Evolutionary conservation across 2,329 filamentous ascomycete species (phyloP).

Genomic region (Nothophoma quercina): DNA sequence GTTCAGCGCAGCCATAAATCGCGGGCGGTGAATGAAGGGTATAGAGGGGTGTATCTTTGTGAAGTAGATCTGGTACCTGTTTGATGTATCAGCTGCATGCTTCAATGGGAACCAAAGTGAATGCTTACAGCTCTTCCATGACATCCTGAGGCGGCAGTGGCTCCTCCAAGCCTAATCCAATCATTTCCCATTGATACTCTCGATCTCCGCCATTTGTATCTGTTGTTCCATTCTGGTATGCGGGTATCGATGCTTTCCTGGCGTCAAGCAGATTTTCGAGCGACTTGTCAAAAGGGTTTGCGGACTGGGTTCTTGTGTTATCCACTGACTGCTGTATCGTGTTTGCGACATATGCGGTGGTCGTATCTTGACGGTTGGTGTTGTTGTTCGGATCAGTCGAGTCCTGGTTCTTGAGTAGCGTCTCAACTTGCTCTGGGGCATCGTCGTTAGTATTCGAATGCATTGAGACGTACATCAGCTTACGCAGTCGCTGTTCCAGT

Average conservation of each 20-base stretch:
- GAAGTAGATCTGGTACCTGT: conserved; percentile 84
- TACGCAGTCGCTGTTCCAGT: conserved; percentile 89
- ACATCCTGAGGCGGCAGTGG: conserved; percentile 78
- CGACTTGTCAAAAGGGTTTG: conserved; percentile 10
- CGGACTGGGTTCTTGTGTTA: conserved; percentile 27
- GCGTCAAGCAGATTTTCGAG: conserved; percentile 19
- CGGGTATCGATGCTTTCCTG: conserved; percentile 27
- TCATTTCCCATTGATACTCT: conserved; percentile 81
- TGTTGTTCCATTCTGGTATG: conserved; percentile 24
- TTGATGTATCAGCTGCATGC: conserved; percentile 18
- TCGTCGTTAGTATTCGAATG: conserved; percentile 15
- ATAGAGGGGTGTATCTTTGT: conserved; percentile 85
- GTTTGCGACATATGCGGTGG: conserved; percentile 43
- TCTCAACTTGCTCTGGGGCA: conserved; percentile 85
- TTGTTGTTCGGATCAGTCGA: conserved; percentile 47
- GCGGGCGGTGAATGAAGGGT: conserved; percentile 87
- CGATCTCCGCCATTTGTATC: conserved; percentile 28
- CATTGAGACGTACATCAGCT: conserved; percentile 46
- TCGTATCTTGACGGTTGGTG: conserved; percentile 29
- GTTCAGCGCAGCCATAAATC: conserved; percentile 89
- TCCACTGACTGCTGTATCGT: conserved; percentile 37
- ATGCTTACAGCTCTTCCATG: conserved; percentile 80
- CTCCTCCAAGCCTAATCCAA: conserved; percentile 82
- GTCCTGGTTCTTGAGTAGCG: conserved; percentile 82
- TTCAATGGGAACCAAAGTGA: too few species aligned